Conservation (phyloP, 2,329 filamentous ascomycete species). For the Thermoascus crustaceus region DNA sequence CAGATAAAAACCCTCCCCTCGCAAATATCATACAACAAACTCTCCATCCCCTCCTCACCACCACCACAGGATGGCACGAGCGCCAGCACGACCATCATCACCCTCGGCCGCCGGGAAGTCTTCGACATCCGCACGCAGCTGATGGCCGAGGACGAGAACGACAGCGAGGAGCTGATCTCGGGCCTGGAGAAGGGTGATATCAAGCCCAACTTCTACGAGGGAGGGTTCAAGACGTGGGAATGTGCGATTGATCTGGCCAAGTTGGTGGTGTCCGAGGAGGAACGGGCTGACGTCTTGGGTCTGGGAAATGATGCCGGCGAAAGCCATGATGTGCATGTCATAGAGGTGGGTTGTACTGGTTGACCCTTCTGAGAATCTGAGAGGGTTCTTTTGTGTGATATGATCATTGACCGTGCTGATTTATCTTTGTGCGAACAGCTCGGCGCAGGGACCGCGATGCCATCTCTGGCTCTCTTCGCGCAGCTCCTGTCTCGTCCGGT, state of each 20-base stretch:
- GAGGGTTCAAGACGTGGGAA: constrained; percentile 63
- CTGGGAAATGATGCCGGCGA: constrained; percentile 15
- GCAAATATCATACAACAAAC: constrained; percentile 50
- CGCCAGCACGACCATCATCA: too few relatives aligned
- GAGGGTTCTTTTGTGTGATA: too few relatives aligned
- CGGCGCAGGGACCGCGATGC: constrained; percentile 57
- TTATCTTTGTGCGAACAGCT: too few relatives aligned
- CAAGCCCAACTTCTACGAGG: constrained; percentile 55
- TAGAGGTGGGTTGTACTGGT: constrained; percentile 23
- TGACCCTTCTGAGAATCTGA: background rate
- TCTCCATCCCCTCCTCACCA: constrained; percentile 33
- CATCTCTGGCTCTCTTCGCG: constrained; percentile 47
- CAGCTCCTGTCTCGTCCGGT: constrained; percentile 35
- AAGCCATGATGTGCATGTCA: constrained; percentile 33
- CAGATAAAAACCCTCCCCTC: constrained; percentile 50
- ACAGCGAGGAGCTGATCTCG: constrained; percentile 37
- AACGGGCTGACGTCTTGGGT: constrained; percentile 14
- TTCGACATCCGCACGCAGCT: constrained; percentile 57
- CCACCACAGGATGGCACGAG: constrained; percentile 5
- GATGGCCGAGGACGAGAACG: constrained; percentile 48
- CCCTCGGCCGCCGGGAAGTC: constrained; percentile 50
- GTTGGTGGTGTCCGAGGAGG: constrained; percentile 16
- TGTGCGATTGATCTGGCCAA: constrained; percentile 53
- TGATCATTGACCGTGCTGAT: too few relatives aligned
- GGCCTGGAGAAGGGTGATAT: constrained; percentile 50